These are phyloP conservation scores for Trichoderma orchidacearum DNA, from an alignment of 495 filamentous ascomycete species.

Conservation along the genomic window DNA sequence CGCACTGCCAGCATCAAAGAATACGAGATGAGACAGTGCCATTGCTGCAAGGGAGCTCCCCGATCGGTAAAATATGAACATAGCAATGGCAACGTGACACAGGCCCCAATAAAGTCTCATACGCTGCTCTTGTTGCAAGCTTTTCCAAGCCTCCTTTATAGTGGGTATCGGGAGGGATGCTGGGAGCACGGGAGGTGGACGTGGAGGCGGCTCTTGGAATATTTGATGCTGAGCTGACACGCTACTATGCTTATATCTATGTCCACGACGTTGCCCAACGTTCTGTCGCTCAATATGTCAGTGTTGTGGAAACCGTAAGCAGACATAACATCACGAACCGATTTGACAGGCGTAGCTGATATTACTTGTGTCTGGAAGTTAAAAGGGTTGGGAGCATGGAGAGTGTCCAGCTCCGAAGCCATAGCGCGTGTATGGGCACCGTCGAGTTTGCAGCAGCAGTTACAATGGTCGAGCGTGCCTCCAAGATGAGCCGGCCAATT, in stretches of 20 bases:
- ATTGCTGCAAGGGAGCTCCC: conserved; percentile 85
- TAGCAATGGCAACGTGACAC: conserved; percentile 71
- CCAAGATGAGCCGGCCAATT: too few species aligned
- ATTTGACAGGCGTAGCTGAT: conserved; percentile 66
- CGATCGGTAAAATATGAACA: conserved; percentile 70
- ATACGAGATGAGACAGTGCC: conserved; percentile 79
- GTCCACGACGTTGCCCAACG: conserved; percentile 83
- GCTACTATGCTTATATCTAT: conserved; percentile 96
- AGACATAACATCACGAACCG: conserved; percentile 36
- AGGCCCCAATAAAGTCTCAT: conserved; percentile 77
- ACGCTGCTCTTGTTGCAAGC: conserved; percentile 78
- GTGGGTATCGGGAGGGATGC: conserved; percentile 91
- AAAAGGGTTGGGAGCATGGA: conserved; percentile 49
- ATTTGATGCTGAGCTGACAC: conserved; percentile 81
- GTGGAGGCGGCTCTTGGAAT: conserved; percentile 84
- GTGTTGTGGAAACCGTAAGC: not conserved
- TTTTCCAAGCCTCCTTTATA: conserved; percentile 64
- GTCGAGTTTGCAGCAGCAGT: too few species aligned
- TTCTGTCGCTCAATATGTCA: conserved; percentile 29
- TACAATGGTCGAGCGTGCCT: too few species aligned
- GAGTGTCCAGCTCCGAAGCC: not conserved
- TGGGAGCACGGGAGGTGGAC: conserved; percentile 80
- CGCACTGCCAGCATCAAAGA: conserved; percentile 88
- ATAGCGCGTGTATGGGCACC: not conserved
- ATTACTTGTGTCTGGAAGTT: conserved; percentile 85